These are phyloP conservation scores for Xylariomycetidae sp. DNA, from an alignment of 2,329 filamentous ascomycete species.

Conservation along the genomic window DNA sequence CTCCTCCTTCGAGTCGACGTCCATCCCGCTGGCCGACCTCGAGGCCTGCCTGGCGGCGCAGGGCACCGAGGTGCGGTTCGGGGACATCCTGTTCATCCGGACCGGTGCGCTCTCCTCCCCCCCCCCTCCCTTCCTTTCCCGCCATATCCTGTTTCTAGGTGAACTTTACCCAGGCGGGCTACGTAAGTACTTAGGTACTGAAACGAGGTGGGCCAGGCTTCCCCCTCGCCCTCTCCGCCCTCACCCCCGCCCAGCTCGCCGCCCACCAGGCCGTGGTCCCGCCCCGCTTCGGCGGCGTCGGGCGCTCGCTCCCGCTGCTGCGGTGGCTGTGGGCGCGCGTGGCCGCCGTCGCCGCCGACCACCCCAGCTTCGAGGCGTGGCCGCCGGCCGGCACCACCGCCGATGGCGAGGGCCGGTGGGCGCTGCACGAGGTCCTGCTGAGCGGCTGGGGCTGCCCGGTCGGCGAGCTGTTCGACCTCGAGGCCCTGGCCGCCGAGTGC, in stretches of 20 bases:
- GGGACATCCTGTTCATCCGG: conserved; percentile 46
- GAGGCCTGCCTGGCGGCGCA: conserved; percentile 37
- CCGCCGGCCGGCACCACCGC: conserved; percentile 12
- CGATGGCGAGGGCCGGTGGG: conserved; percentile 9
- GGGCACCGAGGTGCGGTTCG: conserved; percentile 42
- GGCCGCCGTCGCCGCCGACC: conserved; percentile 37
- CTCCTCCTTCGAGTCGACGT: conserved; percentile 28
- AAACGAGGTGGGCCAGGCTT: conserved; percentile 37
- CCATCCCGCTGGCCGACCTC: conserved; percentile 33
- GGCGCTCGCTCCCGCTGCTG: conserved; percentile 38
- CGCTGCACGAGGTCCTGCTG: conserved; percentile 40
- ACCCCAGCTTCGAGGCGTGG: conserved; percentile 35
- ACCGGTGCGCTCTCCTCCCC: conserved; percentile 17
- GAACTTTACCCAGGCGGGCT: background rate
- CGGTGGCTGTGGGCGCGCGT: conserved; percentile 34
- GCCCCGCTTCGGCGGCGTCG: conserved; percentile 40
- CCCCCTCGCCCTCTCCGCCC: conserved; percentile 32
- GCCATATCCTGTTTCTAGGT: background rate
- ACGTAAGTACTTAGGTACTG: too few species aligned
- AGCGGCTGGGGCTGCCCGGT: conserved; percentile 44
- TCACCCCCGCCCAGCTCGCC: conserved; percentile 31
- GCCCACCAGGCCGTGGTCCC: conserved; percentile 30
- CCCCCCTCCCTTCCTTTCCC: too few species aligned
- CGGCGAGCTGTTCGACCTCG: conserved; percentile 44
- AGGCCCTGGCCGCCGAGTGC: conserved; percentile 36